Evolutionary conservation across 352 stramenopile species (phyloP), one percentile per base, ranked within the genome.

Genomic region (Phytophthora parvispora): DNA sequence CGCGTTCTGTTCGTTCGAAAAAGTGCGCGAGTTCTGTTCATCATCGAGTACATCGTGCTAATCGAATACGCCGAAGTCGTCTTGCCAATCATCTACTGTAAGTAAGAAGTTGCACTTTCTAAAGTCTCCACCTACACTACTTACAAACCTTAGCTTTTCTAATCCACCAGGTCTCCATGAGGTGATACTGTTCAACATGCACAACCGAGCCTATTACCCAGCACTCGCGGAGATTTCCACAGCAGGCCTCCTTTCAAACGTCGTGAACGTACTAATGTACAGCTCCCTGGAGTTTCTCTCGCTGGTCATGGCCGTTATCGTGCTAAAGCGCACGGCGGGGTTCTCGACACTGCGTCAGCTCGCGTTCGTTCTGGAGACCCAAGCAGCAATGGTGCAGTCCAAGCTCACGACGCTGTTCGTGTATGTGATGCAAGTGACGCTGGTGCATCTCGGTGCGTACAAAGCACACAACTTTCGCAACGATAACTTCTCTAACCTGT

Each of bases 31-130:
- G 69, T 81, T 15, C 69, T 83, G 8, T 74, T 81, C 25, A 75
- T 77, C 18, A 75, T 69, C 1, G 77, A 88, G 67, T 86, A 78
- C 16, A 55, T 84, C 34, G 50, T 84, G 22, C 60, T 85, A n/a
- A 59, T 77, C 7, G 79, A 85, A 58, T 85, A 80, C 29, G 65
- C 61, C 3, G 74, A 83, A 54, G 69, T 80, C 4, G 58, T 78
- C 3, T 48, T 87, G 27, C 69, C 79, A 24, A 51, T 74, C 24
- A 49, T 82, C 16, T 84, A 85, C 45, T 53, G 71, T 83, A 61
- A 47, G 40, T 47, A 22, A 47, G 16, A 25, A 16, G 4, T 47
- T 7, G 36, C 34, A 40, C 31, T 20, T n/a, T n/a, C n/a, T n/a
- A n/a, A n/a, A n/a, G n/a, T n/a, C n/a, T n/a, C n/a, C 15, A 43